These are phyloP conservation scores for Fusarium humuli DNA, from an alignment of 2,329 filamentous ascomycete species.

Conservation along the genomic window DNA sequence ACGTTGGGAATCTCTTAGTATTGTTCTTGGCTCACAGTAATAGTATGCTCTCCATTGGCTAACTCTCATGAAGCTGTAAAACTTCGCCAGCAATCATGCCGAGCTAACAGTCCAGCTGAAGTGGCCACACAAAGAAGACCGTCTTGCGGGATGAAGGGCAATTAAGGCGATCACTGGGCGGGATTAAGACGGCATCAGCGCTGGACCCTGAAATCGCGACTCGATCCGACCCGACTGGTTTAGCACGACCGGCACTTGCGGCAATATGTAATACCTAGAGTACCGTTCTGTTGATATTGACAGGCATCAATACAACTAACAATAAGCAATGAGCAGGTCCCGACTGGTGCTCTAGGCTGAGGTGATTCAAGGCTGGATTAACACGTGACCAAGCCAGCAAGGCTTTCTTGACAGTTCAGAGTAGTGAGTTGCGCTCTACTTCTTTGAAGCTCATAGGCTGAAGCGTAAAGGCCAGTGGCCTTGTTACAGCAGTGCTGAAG, in stretches of 20 bases:
- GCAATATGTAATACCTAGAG: not conserved
- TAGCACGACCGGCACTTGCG: too few relatives aligned
- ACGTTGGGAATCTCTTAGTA: too few relatives aligned
- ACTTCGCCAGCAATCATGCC: too few relatives aligned
- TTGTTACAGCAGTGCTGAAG: not conserved
- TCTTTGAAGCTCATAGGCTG: not conserved
- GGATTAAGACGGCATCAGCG: constrained; percentile 18
- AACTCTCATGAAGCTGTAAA: too few relatives aligned
- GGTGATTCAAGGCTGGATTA: fast-evolving
- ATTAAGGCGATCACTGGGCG: constrained; percentile 8
- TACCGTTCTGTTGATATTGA: not conserved
- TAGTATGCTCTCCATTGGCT: too few relatives aligned
- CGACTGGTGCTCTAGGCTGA: too few relatives aligned
- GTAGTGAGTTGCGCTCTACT: not conserved
- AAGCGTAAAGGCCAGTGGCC: not conserved
- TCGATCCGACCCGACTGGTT: not conserved
- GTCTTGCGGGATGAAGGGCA: too few relatives aligned
- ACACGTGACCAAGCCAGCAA: not conserved
- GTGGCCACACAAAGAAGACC: too few relatives aligned
- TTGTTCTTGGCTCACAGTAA: too few relatives aligned
- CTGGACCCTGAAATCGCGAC: constrained; percentile 11
- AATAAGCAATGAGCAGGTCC: not conserved
- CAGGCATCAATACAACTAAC: fast-evolving
- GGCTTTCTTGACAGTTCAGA: not conserved
- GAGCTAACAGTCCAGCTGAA: too few relatives aligned